Evolutionary conservation across 257 asterid genomes (phyloP).

Genomic region (Petrea volubilis): DNA sequence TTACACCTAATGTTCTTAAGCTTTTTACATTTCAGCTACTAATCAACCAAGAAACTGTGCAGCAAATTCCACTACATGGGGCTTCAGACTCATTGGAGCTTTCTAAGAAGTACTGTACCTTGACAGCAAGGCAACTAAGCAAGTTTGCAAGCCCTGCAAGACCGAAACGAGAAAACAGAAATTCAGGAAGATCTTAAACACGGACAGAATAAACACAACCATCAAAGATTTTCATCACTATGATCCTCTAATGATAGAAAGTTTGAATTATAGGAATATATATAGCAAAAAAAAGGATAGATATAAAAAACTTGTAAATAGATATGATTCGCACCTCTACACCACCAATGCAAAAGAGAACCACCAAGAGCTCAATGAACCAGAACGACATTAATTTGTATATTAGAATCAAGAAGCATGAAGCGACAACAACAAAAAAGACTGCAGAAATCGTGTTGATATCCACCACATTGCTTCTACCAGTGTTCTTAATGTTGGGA

Average conservation of each 20-base stretch:
- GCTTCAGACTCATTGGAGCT: not conserved
- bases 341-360: conserved; percentile 87
- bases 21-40: not conserved
- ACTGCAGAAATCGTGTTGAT: conserved; percentile 75
- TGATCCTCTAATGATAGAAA: too few species aligned
- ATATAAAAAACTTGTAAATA: conserved; percentile 9
- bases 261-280: not conserved
- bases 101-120: conserved; percentile 42
- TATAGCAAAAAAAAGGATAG: not conserved
- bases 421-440: conserved; percentile 73
- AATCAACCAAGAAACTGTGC: not conserved
- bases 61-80: not conserved
- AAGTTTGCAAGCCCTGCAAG: conserved; percentile 84
- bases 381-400: conserved; percentile 82
- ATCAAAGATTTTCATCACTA: too few species aligned
- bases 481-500: conserved; percentile 41
- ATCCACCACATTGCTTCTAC: conserved; percentile 70
- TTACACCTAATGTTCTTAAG: not conserved
- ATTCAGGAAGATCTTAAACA: conserved; percentile 15
- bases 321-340: conserved; percentile 56
- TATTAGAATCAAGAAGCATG: conserved; percentile 76
- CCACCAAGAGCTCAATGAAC: conserved; percentile 85
- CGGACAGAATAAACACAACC: not conserved
- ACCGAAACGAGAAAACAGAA: not conserved
- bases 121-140: conserved; percentile 74